Base-by-base conservation (phyloP, 495 filamentous ascomycete genomes). In the Talaromyces ruber region DNA sequence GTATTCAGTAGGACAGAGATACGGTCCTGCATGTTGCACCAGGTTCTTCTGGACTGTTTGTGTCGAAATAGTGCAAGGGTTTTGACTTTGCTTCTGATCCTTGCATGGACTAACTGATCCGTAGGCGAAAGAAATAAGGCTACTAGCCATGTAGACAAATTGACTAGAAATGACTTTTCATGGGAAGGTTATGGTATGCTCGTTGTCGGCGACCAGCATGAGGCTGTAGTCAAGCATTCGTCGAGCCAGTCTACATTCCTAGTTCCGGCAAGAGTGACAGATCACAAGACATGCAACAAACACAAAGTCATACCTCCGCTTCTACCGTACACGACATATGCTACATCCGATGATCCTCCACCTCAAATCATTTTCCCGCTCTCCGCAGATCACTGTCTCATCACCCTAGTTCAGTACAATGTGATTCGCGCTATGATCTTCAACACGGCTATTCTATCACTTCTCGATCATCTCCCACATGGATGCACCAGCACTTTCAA, bases 391-490 rank as follows among this genome's bases (percentile, higher is more conserved):
- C 52, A 78, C 61, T 71, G 76, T 43, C 75, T 79, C 14, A 65
- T 78, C 14, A 73, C 67, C 6, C 68, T 79, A 34, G 70, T 70
- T 43, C 72, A 74, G 65, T 64, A 76, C 50, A 79, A 79, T 56
- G 74, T 77, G 52, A 76, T 75, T 63, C 74, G 75, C 28, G 77
- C 74, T 37, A 74, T 74, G 43, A 61, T 60, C 12, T 30, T 39
- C 43, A 70, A 66, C 61, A 68, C 69, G 64, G 6, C 51, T 29
- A 56, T 55, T 1, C 62, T 72, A 8, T 55, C 52, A 4, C 25
- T 55, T 30, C 52, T 65, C 66, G 55, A 68, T 69, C 60, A 18
- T 59, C 24, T 55, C 47, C 6, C 43, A 53, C 39, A 1, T 50
- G 51, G 66, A 69, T 12, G 52, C 52, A 66, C 62, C 1, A 22